Evolutionary conservation across 164 flowering plant genomes (phyloP), one percentile per base, ranked within the genome.

Genomic region (Piper longum): DNA sequence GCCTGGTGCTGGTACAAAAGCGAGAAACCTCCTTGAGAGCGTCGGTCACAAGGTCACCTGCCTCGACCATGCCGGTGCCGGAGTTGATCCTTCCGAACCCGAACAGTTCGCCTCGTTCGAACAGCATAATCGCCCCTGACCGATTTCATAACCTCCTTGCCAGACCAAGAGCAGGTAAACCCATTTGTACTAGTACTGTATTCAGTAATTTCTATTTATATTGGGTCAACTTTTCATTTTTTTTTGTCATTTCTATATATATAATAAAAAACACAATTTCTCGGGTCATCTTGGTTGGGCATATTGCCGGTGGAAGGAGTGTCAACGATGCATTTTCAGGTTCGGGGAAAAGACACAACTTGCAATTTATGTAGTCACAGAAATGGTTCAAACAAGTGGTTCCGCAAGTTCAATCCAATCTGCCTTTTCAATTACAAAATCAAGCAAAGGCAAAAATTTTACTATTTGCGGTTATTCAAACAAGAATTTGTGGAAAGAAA

Each of bases 1-100:
- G 83, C 68, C 0, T 91, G 98, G 98, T 88, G 98, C 73, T 91
- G 98, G 98, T 91, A 84, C 83, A 88, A 82, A 26, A 66, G 67
- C 87, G 67, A 56, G 76, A 58, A 63, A 76, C 40, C 79, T 84
- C 2, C 65, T 91, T 81, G 88, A 88, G 83, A 77, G 65, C 51
- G 79, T 82, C 2, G 97, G 97, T 61, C 77, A 71, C 69, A 77
- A 60, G 41, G 93, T 86, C 19, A 51, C 93, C 0, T 85, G 89
- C 58, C 13, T 86, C 16, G 96, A 91, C 69, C 93, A 88, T 64
- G 82, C 77, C 60, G 62, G 77, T 45, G 73, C 86, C 41, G 88
- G 88, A 12, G 70, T 75, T 16, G 86, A 87, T 64, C 71, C 43
- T 0, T 54, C 85, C 14, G 79, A 81, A 55, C 66, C 90, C 42